A percentile compares a stretch with the other conserved stretches of the same genome.
Evolutionary conservation across 176 grass and related monocot genomes (phyloP).

Genomic region (Phyllostachys edulis): DNA sequence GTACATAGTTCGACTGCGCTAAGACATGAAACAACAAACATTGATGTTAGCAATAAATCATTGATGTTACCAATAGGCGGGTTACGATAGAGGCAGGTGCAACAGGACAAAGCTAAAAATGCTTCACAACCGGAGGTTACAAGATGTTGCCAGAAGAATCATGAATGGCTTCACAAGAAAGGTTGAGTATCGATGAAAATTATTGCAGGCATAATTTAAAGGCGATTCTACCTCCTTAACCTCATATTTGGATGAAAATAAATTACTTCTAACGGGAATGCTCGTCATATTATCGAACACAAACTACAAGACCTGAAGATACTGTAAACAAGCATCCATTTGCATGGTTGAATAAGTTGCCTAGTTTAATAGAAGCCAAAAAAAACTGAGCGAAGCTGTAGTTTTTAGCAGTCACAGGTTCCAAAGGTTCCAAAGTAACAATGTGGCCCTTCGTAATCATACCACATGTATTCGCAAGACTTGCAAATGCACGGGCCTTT

Average conservation of each 20-base stretch:
- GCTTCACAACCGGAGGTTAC: too few species aligned
- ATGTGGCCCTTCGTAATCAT: conserved; percentile 70
- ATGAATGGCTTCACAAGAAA: neutral
- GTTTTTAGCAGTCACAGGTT: conserved; percentile 68
- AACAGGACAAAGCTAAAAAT: too few species aligned
- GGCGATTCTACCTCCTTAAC: neutral
- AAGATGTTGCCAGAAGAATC: too few species aligned
- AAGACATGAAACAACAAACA: too few species aligned
- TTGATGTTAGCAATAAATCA: too few species aligned
- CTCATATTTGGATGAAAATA: conserved; percentile 14
- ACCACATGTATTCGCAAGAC: conserved; percentile 70
- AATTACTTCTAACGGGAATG: neutral
- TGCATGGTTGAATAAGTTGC: neutral
- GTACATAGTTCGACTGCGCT: too few species aligned
- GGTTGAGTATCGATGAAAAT: neutral
- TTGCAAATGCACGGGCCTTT: conserved; percentile 74
- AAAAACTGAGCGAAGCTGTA: conserved; percentile 9
- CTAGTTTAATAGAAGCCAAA: neutral
- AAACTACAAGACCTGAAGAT: neutral
- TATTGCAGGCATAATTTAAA: conserved; percentile 18
- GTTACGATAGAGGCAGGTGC: too few species aligned
- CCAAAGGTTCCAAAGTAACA: conserved; percentile 73
- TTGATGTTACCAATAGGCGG: too few species aligned
- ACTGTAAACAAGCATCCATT: neutral
- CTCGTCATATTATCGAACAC: neutral